phyloP scores from a whole-genome alignment of 1,284 basidiomycete genomes.

The Psilocybe mexicana region DNA sequence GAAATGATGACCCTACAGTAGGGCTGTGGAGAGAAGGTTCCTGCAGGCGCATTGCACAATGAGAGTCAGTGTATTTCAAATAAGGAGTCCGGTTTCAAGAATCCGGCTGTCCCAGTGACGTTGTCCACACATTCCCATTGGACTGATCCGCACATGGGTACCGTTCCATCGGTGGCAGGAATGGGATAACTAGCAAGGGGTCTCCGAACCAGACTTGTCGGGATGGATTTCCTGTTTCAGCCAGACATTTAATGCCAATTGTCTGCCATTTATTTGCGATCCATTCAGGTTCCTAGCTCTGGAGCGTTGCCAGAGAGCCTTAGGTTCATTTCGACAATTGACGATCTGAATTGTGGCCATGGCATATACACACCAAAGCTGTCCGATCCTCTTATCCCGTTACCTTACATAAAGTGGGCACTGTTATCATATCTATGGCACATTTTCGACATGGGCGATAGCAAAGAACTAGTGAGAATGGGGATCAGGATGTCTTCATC shows the following conservation, averaged over 20 bases:
- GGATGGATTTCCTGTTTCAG: not conserved
- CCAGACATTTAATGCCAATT: not conserved
- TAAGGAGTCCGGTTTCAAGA: not conserved
- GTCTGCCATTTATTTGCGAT: not conserved
- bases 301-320: not conserved
- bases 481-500: not conserved
- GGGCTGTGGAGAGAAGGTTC: not conserved
- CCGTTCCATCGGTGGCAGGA: not conserved
- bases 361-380: no score
- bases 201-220: not conserved
- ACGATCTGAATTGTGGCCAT: not conserved
- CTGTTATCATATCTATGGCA: not conserved
- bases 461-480: not conserved
- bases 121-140: not conserved
- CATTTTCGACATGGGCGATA: not conserved
- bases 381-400: not conserved
- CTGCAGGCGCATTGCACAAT: conserved; percentile 3
- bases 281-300: not conserved
- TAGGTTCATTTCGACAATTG: not conserved
- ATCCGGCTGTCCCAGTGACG: not conserved
- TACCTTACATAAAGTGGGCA: not conserved
- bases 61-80: not conserved
- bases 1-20: conserved; percentile 4
- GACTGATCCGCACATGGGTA: not conserved
- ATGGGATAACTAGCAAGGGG: not conserved